A percentile compares a stretch with the other conserved stretches of the same genome.
These are phyloP conservation scores for Pulveroboletus sp. DNA, from an alignment of 768 basidiomycete genomes.

Conservation along the genomic window DNA sequence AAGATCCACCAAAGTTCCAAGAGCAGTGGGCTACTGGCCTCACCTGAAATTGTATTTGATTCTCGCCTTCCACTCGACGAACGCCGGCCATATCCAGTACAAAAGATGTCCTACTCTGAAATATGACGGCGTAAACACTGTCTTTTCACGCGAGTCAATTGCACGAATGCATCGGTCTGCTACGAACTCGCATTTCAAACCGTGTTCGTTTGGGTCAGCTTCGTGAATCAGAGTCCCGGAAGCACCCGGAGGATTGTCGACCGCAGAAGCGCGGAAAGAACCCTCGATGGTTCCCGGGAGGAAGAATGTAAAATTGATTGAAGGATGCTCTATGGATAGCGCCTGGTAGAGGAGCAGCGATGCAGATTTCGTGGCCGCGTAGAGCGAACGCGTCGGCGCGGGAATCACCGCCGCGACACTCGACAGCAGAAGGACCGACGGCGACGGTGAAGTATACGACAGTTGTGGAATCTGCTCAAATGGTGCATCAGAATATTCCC, in stretches of 20 bases:
- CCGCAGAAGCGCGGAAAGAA: constrained; percentile 73
- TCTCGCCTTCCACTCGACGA: constrained; percentile 53
- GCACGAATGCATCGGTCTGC: constrained; percentile 56
- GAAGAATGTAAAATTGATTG: constrained; percentile 55
- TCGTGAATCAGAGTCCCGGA: constrained; percentile 35
- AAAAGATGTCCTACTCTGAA: constrained; percentile 48
- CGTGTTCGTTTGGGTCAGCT: constrained; percentile 50
- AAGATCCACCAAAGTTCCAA: background rate
- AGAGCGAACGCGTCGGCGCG: constrained; percentile 80
- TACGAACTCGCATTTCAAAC: constrained; percentile 56
- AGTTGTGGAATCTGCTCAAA: constrained; percentile 68
- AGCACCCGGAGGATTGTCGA: constrained; percentile 43
- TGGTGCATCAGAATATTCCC: background rate
- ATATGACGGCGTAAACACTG: constrained; percentile 51
- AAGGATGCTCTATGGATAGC: constrained; percentile 74
- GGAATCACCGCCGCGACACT: constrained; percentile 76
- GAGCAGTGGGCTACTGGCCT: background rate
- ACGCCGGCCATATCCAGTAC: constrained; percentile 61
- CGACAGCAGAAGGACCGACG: constrained; percentile 75
- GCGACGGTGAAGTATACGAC: constrained; percentile 53
- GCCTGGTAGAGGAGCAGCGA: constrained; percentile 73
- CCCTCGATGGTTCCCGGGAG: constrained; percentile 73
- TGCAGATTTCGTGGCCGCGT: constrained; percentile 79
- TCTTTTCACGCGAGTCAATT: constrained; percentile 52
- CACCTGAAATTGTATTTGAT: constrained; percentile 59